phyloP scores from a whole-genome alignment of 176 grass and related monocot species.

The Oryza officinalis region DNA sequence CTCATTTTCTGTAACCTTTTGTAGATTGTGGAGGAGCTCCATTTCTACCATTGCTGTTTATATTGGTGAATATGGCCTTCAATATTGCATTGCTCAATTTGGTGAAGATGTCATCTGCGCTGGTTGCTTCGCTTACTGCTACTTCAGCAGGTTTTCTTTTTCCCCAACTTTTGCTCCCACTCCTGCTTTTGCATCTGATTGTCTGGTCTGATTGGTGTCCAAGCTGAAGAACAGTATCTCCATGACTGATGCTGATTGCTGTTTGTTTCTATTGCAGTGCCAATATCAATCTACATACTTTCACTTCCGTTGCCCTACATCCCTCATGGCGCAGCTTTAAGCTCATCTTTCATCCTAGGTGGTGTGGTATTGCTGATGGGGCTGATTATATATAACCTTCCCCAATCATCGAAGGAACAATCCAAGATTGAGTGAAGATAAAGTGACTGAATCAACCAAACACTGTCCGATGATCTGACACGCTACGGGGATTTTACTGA shows the following conservation, averaged over 20 bases:
- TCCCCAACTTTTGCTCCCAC: neutral
- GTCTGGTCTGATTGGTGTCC: neutral
- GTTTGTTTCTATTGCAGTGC: slow-evolving; percentile 55
- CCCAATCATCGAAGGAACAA: slow-evolving; percentile 48
- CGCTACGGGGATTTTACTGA: neutral
- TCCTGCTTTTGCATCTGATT: neutral
- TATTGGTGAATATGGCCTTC: slow-evolving; percentile 84
- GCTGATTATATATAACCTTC: slow-evolving; percentile 73
- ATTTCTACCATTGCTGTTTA: slow-evolving; percentile 78
- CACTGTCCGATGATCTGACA: neutral
- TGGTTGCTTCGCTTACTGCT: slow-evolving; percentile 81
- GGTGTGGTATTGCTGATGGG: slow-evolving; percentile 56
- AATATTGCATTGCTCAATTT: slow-evolving; percentile 92
- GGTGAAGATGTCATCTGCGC: slow-evolving; percentile 91
- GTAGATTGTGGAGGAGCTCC: slow-evolving; percentile 88
- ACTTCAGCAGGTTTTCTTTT: slow-evolving; percentile 67
- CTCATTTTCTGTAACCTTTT: slow-evolving; percentile 17
- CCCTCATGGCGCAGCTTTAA: slow-evolving; percentile 59
- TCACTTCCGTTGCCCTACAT: slow-evolving; percentile 87
- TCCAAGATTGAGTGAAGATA: slow-evolving; percentile 38
- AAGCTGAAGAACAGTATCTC: neutral
- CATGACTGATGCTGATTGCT: neutral
- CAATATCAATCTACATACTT: slow-evolving; percentile 80
- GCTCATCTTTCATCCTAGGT: slow-evolving; percentile 57
- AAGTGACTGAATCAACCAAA: neutral